Evolutionary conservation across 2,329 filamentous ascomycete genomes (phyloP).

Genomic region (Podosphaera fusca): DNA sequence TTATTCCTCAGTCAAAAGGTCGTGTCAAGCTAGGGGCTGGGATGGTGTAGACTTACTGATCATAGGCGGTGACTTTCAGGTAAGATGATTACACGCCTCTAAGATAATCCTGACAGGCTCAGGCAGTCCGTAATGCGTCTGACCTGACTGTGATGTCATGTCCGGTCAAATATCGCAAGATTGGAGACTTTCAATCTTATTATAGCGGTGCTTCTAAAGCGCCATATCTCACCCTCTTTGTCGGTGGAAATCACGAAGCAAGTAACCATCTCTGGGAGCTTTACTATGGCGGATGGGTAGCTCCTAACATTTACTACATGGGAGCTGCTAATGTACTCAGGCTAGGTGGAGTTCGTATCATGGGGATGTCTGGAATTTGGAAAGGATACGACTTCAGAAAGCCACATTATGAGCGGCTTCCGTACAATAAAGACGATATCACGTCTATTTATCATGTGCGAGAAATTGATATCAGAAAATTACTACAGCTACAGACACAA

Average conservation of each 20-base stretch:
- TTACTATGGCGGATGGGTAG: conserved; percentile 92
- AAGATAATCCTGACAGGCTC: conserved; percentile 3
- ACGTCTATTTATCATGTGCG: conserved; percentile 74
- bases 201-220: conserved; percentile 59
- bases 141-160: conserved; percentile 81
- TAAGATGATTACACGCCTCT: conserved; percentile 16
- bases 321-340: conserved; percentile 77
- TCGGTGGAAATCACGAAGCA: conserved; percentile 89
- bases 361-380: conserved; percentile 84
- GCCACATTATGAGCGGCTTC: conserved; percentile 63
- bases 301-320: conserved; percentile 91
- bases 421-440: conserved; percentile 56
- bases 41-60: conserved; percentile 69
- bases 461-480: conserved; percentile 74
- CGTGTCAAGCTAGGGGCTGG: conserved; percentile 53
- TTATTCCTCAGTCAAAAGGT: conserved; percentile 51
- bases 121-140: conserved; percentile 69
- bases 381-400: conserved; percentile 74
- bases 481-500: conserved; percentile 64
- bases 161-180: conserved; percentile 62
- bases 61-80: conserved; percentile 90
- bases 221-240: conserved; percentile 77
- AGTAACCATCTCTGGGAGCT: conserved; percentile 77
- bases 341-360: conserved; percentile 66
- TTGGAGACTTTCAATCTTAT: conserved; percentile 88